Base-by-base conservation (phyloP, 805 yeast genomes). In the Metahyphopichia silvanorum region DNA sequence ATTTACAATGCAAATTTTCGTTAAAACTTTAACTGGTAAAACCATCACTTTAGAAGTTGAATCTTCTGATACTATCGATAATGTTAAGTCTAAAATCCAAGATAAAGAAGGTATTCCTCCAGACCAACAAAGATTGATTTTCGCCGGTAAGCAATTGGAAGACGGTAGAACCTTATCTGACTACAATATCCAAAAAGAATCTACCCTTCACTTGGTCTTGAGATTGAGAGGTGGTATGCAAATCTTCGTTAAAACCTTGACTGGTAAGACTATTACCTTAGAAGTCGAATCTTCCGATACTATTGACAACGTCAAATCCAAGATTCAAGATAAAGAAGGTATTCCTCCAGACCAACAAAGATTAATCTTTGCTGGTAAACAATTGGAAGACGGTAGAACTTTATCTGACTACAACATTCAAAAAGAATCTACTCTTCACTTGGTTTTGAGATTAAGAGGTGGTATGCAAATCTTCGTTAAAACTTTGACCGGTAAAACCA, bases 221-320 rank as follows among this genome's bases (percentile, higher is more conserved):
- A 60, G 66, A 58, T 39, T 58, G 40, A 56, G 69, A 64, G 69
- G 70, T 57, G 66, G 95, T 80, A 67, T 57, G 81, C 81, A 76
- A 58, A 77, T 77, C 42, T 65, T 66, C 45, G 77, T 72, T 37
- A 74, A 75, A 57, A 75, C 79, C 22, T 63, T 76, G 48, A 76
- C 81, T 16, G 81, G 81, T 57, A 76, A 75, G 62, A 76, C 80
- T 25, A 75, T 76, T 41, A 89, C 97, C 65, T 80, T 89, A 51
- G 97, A 89, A 76, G 97, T 88, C 51, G 96, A 89, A 76, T 87
- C 97, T 45, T 86, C 96, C 40, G 97, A 89, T 78, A 87, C 96
- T 45, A 87, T 91, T 63, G 96, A 88, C 79, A 87, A 86, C 58
- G 96, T 89, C 74, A 89, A 87, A 77, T 75, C 94, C 57, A 88